phyloP scores from a whole-genome alignment of 768 basidiomycete genomes.

The Podaxis mareebaensis region DNA sequence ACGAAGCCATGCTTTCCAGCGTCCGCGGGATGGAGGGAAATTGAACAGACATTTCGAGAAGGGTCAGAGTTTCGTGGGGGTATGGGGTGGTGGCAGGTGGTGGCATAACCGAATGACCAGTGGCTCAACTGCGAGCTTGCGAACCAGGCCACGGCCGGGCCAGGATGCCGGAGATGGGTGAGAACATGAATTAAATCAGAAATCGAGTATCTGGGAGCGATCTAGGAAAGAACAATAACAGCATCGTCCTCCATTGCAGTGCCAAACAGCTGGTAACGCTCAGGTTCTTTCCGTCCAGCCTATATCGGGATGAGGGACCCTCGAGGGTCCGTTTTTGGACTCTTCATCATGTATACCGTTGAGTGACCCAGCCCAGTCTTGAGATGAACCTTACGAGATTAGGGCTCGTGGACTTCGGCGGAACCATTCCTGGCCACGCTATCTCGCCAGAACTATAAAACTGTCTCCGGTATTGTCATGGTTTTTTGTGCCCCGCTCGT shows the following conservation, averaged over 20 bases:
- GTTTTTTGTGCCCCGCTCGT: slow-evolving; percentile 60
- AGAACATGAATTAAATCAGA: slow-evolving; percentile 7
- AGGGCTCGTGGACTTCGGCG: slow-evolving; percentile 38
- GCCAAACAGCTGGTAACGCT: slow-evolving; percentile 31
- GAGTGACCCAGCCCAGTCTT: slow-evolving; percentile 22
- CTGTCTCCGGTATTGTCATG: slow-evolving; percentile 53
- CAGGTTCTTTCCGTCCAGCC: slow-evolving; percentile 25
- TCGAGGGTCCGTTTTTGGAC: slow-evolving; percentile 31
- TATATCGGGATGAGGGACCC: slow-evolving; percentile 40
- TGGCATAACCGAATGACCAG: background rate
- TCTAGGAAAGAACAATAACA: slow-evolving; percentile 47
- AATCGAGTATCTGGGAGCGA: slow-evolving; percentile 26
- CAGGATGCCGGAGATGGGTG: slow-evolving; percentile 8
- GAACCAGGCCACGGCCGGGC: background rate
- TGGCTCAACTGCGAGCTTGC: background rate
- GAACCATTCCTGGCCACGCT: slow-evolving; percentile 34
- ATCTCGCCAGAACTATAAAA: slow-evolving; percentile 49
- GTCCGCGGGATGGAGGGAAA: slow-evolving; percentile 24
- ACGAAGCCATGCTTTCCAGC: background rate
- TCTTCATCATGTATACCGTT: slow-evolving; percentile 30
- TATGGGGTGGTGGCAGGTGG: background rate
- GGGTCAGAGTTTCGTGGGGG: slow-evolving; percentile 28
- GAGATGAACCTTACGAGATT: slow-evolving; percentile 34
- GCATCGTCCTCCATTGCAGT: slow-evolving; percentile 35
- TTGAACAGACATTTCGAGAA: slow-evolving; percentile 21